These are phyloP conservation scores for Picocystis sp. DNA, from an alignment of 163 green algal species.

Conservation along the genomic window DNA sequence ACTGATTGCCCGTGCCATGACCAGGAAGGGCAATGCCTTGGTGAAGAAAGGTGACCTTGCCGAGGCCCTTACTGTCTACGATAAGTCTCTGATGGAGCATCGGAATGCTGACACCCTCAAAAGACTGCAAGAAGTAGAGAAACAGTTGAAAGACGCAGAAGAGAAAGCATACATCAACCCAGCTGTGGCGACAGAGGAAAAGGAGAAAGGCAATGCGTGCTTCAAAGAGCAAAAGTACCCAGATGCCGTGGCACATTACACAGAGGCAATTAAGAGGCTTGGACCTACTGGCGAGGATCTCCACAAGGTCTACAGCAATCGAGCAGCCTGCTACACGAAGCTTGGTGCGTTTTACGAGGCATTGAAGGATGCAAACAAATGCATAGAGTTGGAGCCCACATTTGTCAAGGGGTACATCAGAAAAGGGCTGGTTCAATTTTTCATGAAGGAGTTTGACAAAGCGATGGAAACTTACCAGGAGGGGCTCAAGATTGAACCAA, in stretches of 20 bases:
- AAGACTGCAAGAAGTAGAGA: constrained; percentile 76
- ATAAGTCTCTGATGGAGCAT: constrained; percentile 90
- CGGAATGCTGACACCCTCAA: constrained; percentile 88
- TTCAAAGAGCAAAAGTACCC: constrained; percentile 33
- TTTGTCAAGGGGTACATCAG: constrained; percentile 95
- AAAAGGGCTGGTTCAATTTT: constrained; percentile 89
- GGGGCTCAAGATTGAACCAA: constrained; percentile 66
- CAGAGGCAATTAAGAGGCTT: constrained; percentile 68
- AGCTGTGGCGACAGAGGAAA: constrained; percentile 46
- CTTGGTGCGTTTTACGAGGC: constrained; percentile 79
- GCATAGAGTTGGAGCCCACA: constrained; percentile 74
- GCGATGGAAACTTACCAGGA: constrained; percentile 82
- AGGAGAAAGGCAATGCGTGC: constrained; percentile 67
- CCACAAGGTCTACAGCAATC: constrained; percentile 90
- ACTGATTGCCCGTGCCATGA: constrained; percentile 71
- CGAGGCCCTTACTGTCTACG: constrained; percentile 48
- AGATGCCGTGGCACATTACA: constrained; percentile 78
- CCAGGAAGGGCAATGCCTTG: constrained; percentile 75
- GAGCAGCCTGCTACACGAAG: constrained; percentile 96
- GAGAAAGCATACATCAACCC: constrained; percentile 72
- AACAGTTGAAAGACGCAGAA: constrained; percentile 48
- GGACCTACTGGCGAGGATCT: constrained; percentile 26
- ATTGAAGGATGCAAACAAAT: constrained; percentile 81
- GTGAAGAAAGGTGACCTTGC: constrained; percentile 49
- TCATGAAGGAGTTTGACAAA: constrained; percentile 84